These are phyloP conservation scores for Exophiala sideris DNA, from an alignment of 2,329 filamentous ascomycete species.

Conservation along the genomic window DNA sequence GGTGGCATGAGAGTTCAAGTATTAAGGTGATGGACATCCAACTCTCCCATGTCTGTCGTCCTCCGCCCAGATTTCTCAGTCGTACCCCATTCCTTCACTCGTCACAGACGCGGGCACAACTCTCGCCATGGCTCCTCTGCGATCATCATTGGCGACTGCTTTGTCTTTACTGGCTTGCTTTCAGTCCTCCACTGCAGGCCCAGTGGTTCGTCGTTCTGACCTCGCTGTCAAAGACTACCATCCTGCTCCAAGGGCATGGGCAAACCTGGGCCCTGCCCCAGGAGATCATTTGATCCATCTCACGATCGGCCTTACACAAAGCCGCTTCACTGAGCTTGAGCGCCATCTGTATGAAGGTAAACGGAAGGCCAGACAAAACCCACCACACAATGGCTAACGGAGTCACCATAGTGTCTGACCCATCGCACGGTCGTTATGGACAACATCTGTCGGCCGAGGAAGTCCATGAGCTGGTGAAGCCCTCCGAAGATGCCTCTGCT, in stretches of 20 bases:
- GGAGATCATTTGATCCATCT: conserved; percentile 51
- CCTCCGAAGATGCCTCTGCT: conserved; percentile 16
- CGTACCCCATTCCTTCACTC: not conserved
- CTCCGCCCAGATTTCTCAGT: not conserved
- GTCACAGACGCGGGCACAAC: not conserved
- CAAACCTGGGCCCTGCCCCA: conserved; percentile 45
- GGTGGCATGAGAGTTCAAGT: not conserved
- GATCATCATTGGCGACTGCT: conserved; percentile 2
- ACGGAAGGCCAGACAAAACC: not conserved
- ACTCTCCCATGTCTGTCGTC: not conserved
- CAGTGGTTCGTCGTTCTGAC: conserved; percentile 33
- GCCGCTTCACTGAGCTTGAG: conserved; percentile 28
- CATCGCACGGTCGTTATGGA: conserved; percentile 19
- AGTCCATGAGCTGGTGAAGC: conserved; percentile 24
- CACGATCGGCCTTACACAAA: conserved; percentile 55
- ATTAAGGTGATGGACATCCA: not conserved
- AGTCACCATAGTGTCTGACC: conserved; percentile 18
- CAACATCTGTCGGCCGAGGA: conserved; percentile 24
- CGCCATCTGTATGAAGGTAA: conserved; percentile 22
- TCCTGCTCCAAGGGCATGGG: conserved; percentile 51
- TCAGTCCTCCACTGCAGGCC: conserved; percentile 14
- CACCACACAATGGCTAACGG: not conserved
- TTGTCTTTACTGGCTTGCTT: conserved; percentile 17
- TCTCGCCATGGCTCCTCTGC: conserved; percentile 5
- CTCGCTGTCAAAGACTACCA: conserved; percentile 58